These are phyloP conservation scores for Tubosaeta brunneosetosa DNA, from an alignment of 768 basidiomycete genomes.

Conservation along the genomic window DNA sequence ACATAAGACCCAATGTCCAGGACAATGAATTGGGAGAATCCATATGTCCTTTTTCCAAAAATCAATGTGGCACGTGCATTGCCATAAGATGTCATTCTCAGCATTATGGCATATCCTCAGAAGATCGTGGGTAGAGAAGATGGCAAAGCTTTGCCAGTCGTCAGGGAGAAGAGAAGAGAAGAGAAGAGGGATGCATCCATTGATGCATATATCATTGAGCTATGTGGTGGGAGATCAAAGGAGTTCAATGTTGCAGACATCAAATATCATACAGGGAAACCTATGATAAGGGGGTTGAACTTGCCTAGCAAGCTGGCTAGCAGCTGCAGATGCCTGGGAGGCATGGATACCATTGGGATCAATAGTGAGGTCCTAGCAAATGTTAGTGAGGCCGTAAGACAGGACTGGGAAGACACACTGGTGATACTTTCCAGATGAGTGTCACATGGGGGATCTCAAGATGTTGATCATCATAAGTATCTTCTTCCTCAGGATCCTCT, in stretches of 20 bases:
- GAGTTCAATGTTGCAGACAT: constrained; percentile 1
- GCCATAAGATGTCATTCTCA: constrained; percentile 18
- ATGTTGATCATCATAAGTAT: no score
- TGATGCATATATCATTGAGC: constrained; percentile 16
- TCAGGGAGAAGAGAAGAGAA: background rate
- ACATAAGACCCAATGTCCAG: constrained; percentile 34
- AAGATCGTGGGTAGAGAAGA: constrained; percentile 12
- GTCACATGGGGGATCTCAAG: no score
- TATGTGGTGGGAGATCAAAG: constrained; percentile 1
- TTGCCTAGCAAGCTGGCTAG: background rate
- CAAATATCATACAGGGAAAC: constrained; percentile 4
- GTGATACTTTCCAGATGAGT: no score
- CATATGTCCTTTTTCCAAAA: constrained; percentile 33
- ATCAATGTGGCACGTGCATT: background rate
- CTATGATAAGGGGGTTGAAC: background rate
- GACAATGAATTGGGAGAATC: constrained; percentile 37
- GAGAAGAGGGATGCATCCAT: constrained; percentile 11
- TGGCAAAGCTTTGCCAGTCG: background rate
- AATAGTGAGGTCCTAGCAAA: no score
- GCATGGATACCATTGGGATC: no score
- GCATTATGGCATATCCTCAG: background rate
- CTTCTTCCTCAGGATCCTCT: no score
- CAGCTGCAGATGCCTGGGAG: no score
- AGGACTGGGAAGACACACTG: no score
- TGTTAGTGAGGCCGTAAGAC: no score